Base-by-base conservation (phyloP, 176 grass and related monocot genomes). In the Rhynchospora tenuis region DNA sequence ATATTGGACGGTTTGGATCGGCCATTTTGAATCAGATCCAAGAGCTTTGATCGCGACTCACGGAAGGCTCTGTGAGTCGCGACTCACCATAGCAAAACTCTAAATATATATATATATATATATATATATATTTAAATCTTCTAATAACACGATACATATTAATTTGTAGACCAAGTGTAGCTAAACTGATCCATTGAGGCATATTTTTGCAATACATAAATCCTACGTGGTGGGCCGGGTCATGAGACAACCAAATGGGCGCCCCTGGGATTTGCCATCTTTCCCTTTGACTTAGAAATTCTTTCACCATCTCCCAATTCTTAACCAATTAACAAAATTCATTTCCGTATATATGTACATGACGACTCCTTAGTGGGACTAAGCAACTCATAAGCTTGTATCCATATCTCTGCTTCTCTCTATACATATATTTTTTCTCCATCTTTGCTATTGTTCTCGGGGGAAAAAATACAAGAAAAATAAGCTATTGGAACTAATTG, bases 251-350 rank as follows among this genome's bases (percentile, higher is more conserved):
- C 72, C 48, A 76, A 76, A 76, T 60, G 80, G 80, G 44, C 80
- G 80, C 60, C 80, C 61, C 59, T 50, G 43, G 80, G 62, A 68
- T 82, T 82, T 28, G 59, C 43, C 43, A 48, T 68, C 20, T 66
- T 59, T 68, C 19, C 26, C 19, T 82, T 82, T 82, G 80, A 82
- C 80, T 50, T 68, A 29, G 8, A 28, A 22, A 47, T 52, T 67
- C 7, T 19, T 64, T 46, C 8, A 0, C 78, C 10, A 73, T 73
- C 2, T 73, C n/a, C 27, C n/a, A 62, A 64, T 82, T 65, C 42
- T 73, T 73, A 11, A 73, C 45, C 45, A 13, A 74, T 14, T 51
- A 16, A 78, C 57, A 22, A 57, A 52, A 86, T 78, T 14, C 52
- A 19, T 45, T 85, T 58, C 63, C 5, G 47, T 71, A 83, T 58